Conservation (phyloP, 2,329 filamentous ascomycete genomes). For the Fusarium torreyae region DNA sequence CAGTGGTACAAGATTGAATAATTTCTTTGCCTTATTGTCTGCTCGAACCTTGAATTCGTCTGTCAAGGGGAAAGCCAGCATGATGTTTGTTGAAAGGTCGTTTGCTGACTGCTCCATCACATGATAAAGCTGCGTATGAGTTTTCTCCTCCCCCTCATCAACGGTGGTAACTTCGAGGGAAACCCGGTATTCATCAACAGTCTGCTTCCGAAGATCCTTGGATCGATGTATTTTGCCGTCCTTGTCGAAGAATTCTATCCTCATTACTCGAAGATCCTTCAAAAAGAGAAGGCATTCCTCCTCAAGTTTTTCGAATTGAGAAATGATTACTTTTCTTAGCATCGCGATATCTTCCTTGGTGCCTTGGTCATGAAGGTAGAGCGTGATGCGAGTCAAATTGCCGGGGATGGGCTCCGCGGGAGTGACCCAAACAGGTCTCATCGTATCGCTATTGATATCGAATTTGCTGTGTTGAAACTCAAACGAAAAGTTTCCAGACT, state of each 20-base stretch:
- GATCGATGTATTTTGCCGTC: background rate
- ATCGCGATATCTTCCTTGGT: conserved; percentile 1
- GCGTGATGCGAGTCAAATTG: conserved; percentile 29
- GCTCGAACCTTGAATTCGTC: background rate
- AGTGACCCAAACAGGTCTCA: conserved; percentile 34
- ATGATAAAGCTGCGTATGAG: conserved; percentile 15
- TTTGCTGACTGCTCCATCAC: conserved; percentile 9
- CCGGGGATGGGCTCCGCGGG: conserved; percentile 4
- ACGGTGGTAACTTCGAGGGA: background rate
- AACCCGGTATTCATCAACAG: background rate
- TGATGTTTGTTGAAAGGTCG: conserved; percentile 8
- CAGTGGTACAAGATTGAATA: conserved; percentile 33
- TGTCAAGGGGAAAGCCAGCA: conserved; percentile 38
- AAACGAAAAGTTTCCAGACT: conserved; percentile 37
- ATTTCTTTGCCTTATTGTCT: background rate
- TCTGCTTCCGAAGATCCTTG: conserved; percentile 7
- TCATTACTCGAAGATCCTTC: conserved; percentile 15
- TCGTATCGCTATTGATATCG: conserved; percentile 9
- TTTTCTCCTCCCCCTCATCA: background rate
- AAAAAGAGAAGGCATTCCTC: conserved; percentile 28
- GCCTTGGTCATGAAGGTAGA: conserved; percentile 31
- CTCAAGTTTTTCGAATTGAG: conserved; percentile 26
- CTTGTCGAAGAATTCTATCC: background rate
- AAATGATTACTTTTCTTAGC: conserved; percentile 1
- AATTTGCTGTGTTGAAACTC: conserved; percentile 22